Percentiles rank a stretch among this genome's conserved stretches.
These are phyloP conservation scores for Suillus luteus DNA, from an alignment of 768 basidiomycete genomes.

Conservation along the genomic window DNA sequence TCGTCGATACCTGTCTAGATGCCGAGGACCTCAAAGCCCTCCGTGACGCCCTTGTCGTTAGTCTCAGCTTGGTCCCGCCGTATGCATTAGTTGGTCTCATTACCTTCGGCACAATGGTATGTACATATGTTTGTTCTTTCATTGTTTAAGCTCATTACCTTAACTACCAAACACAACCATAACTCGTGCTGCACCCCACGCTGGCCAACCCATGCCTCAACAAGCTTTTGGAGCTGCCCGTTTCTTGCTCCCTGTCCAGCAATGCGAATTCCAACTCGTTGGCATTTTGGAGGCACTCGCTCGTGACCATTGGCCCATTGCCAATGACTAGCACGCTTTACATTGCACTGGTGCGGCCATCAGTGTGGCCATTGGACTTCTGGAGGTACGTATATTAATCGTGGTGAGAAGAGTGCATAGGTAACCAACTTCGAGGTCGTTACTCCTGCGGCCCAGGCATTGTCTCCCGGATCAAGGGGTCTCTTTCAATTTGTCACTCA, in stretches of 20 bases:
- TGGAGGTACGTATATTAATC: slow-evolving; percentile 61
- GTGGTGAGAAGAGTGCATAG: background rate
- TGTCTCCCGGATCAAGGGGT: slow-evolving; percentile 87
- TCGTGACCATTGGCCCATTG: slow-evolving; percentile 97
- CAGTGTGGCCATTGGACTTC: slow-evolving; percentile 87
- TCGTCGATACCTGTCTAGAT: slow-evolving; percentile 95
- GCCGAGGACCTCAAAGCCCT: slow-evolving; percentile 95
- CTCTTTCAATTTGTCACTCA: slow-evolving; percentile 98
- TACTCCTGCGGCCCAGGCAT: slow-evolving; percentile 91
- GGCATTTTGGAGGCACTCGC: slow-evolving; percentile 85
- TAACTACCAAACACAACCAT: slow-evolving; percentile 71
- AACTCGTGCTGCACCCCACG: slow-evolving; percentile 80
- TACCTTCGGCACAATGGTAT: slow-evolving; percentile 75
- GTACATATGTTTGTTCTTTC: background rate
- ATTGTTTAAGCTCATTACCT: background rate
- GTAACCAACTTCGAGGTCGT: slow-evolving; percentile 86
- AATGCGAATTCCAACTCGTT: slow-evolving; percentile 95
- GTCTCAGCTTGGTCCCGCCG: slow-evolving; percentile 88
- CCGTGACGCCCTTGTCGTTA: slow-evolving; percentile 89
- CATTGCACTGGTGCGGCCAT: slow-evolving; percentile 95
- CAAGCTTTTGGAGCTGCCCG: slow-evolving; percentile 83
- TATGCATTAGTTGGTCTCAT: slow-evolving; percentile 94
- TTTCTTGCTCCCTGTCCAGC: slow-evolving; percentile 89
- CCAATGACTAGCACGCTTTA: slow-evolving; percentile 88
- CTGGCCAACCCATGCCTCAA: slow-evolving; percentile 79